These are phyloP conservation scores for Colletotrichum trifolii DNA, from an alignment of 2,329 filamentous ascomycete genomes.

Conservation along the genomic window DNA sequence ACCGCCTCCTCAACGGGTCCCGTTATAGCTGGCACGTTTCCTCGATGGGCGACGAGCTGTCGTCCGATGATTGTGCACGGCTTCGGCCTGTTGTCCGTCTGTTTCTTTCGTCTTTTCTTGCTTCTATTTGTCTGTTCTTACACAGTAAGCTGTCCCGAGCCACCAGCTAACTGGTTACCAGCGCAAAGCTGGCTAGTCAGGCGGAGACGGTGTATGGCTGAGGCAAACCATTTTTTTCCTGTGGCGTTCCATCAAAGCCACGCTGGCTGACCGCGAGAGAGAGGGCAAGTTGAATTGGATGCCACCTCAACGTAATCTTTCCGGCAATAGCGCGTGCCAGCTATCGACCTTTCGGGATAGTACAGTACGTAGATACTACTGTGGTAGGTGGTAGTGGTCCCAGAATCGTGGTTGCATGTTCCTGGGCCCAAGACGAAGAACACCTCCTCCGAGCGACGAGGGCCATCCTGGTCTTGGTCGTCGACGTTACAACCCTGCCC, in stretches of 20 bases:
- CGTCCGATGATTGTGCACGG: constrained; percentile 33
- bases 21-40: constrained; percentile 14
- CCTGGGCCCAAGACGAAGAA: constrained; percentile 11
- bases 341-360: neutral
- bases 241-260: constrained; percentile 10
- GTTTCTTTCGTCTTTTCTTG: neutral
- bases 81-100: neutral
- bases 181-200: too few species aligned
- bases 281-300: constrained; percentile 12
- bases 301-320: constrained; percentile 8
- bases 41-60: constrained; percentile 10
- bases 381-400: neutral
- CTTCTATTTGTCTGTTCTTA: too few species aligned
- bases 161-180: too few species aligned
- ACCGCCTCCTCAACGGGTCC: constrained; percentile 21
- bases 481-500: neutral
- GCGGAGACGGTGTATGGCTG: too few species aligned
- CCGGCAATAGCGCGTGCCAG: neutral
- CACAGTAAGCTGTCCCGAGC: too few species aligned
- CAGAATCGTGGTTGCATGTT: constrained; percentile 26
- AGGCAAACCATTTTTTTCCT: neutral
- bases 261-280: neutral
- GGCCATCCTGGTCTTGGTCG: too few species aligned
- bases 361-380: neutral
- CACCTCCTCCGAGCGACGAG: too few species aligned